Evolutionary conservation across 169 alveolate genomes (phyloP).

Genomic region (Cryptosporidium viatorum): DNA sequence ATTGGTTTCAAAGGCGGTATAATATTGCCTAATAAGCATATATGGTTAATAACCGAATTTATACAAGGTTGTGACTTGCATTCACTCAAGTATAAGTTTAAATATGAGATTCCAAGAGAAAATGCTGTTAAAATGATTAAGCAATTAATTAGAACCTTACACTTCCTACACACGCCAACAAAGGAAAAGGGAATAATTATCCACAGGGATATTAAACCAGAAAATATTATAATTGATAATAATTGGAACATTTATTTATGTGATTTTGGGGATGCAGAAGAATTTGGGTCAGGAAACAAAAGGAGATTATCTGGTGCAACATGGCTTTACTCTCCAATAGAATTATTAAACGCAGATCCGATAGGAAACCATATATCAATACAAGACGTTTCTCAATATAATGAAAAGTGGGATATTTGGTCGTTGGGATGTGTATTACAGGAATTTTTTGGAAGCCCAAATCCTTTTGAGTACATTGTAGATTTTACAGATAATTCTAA

Average conservation of each 20-base stretch:
- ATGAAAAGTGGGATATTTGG: constrained; percentile 89
- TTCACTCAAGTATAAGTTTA: constrained; percentile 82
- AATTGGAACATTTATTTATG: constrained; percentile 85
- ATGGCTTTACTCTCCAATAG: constrained; percentile 93
- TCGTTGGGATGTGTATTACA: constrained; percentile 88
- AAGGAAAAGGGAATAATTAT: constrained; percentile 81
- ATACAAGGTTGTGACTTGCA: constrained; percentile 88
- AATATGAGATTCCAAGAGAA: constrained; percentile 64
- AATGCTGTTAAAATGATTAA: constrained; percentile 85
- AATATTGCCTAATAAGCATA: constrained; percentile 87
- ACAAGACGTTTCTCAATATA: constrained; percentile 54
- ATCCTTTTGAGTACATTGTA: constrained; percentile 86
- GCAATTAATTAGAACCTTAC: constrained; percentile 86
- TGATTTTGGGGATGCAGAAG: constrained; percentile 89
- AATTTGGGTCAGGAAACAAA: constrained; percentile 83
- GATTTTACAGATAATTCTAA: constrained; percentile 81
- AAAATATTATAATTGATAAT: constrained; percentile 82
- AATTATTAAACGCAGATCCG: constrained; percentile 83
- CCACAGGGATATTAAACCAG: constrained; percentile 88
- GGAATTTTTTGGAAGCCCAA: constrained; percentile 84
- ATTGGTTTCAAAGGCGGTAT: constrained; percentile 88
- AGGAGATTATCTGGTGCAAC: constrained; percentile 90
- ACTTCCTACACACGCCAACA: constrained; percentile 86
- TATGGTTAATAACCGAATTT: constrained; percentile 89
- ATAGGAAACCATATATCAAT: constrained; percentile 74